Percentiles rank a stretch among this genome's conserved stretches.
These are phyloP conservation scores for Naganishia liquefaciens DNA, from an alignment of 1,284 basidiomycete genomes.

Conservation along the genomic window DNA sequence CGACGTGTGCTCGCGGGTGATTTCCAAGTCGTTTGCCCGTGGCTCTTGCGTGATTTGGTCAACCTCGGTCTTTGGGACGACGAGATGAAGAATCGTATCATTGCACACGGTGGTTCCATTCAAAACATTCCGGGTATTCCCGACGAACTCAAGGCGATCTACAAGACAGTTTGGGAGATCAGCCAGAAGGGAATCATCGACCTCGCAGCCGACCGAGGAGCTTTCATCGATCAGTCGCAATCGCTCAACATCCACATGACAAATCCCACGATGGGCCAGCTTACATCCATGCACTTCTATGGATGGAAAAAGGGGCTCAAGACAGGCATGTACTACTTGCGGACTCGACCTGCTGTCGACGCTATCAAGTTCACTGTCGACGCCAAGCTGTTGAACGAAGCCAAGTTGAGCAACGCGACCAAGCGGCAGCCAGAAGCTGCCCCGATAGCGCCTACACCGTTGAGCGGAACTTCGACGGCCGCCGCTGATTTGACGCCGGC, in stretches of 20 bases:
- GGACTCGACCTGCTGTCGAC: slow-evolving; percentile 89
- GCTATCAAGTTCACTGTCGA: slow-evolving; percentile 99
- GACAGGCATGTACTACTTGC: slow-evolving; percentile 94
- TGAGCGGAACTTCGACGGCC: slow-evolving; percentile 6
- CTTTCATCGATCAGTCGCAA: slow-evolving; percentile 93
- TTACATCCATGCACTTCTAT: slow-evolving; percentile 99
- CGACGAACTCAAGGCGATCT: slow-evolving; percentile 88
- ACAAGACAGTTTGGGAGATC: slow-evolving; percentile 99
- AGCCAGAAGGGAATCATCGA: slow-evolving; percentile 98
- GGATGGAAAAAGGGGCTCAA: slow-evolving; percentile 99
- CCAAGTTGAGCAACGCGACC: slow-evolving; percentile 30
- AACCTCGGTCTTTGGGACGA: slow-evolving; percentile 96
- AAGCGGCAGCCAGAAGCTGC: slow-evolving; percentile 35
- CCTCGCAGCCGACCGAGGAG: slow-evolving; percentile 95
- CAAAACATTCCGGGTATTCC: slow-evolving; percentile 87
- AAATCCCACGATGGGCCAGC: slow-evolving; percentile 86
- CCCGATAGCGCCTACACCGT: slow-evolving; percentile 20
- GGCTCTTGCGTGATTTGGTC: slow-evolving; percentile 95
- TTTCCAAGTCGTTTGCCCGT: slow-evolving; percentile 99
- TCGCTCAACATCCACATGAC: slow-evolving; percentile 89
- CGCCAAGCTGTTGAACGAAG: slow-evolving; percentile 53
- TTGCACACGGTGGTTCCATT: slow-evolving; percentile 93
- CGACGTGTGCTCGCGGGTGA: slow-evolving; percentile 99
- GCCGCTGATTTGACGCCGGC: slow-evolving; percentile 33
- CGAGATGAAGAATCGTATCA: slow-evolving; percentile 88